Conservation (phyloP, 176 grass and related monocot species). For the Phragmites australis region DNA sequence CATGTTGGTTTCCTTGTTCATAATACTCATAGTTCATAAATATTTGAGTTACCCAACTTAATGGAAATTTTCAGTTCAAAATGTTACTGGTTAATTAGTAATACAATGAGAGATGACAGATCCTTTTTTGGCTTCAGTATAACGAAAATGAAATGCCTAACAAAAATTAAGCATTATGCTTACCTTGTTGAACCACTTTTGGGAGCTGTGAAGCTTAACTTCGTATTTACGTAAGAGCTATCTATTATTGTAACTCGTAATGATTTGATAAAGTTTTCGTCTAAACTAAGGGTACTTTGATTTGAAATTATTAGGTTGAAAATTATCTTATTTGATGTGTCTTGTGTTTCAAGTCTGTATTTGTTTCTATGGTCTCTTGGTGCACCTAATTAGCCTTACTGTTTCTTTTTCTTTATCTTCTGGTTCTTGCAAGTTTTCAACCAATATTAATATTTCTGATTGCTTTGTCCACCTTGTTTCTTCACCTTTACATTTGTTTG, state of each 20-base stretch:
- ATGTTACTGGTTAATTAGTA: conserved; percentile 18
- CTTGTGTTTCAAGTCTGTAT: conserved; percentile 1
- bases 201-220: neutral
- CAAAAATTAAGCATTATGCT: neutral
- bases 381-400: neutral
- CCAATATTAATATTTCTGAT: neutral
- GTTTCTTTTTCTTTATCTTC: neutral
- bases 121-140: neutral
- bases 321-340: neutral
- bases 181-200: conserved; percentile 12
- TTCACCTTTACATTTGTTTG: conserved; percentile 2
- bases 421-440: neutral
- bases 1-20: neutral
- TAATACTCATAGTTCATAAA: neutral
- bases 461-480: conserved; percentile 22
- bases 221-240: neutral
- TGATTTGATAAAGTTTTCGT: conserved; percentile 17
- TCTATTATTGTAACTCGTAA: neutral
- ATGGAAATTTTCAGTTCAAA: neutral
- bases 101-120: neutral
- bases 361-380: neutral
- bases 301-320: neutral
- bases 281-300: neutral
- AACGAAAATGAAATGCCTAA: neutral
- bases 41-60: no score